These are phyloP conservation scores for Macrocybe gigantea DNA, from an alignment of 768 basidiomycete species.

Conservation along the genomic window DNA sequence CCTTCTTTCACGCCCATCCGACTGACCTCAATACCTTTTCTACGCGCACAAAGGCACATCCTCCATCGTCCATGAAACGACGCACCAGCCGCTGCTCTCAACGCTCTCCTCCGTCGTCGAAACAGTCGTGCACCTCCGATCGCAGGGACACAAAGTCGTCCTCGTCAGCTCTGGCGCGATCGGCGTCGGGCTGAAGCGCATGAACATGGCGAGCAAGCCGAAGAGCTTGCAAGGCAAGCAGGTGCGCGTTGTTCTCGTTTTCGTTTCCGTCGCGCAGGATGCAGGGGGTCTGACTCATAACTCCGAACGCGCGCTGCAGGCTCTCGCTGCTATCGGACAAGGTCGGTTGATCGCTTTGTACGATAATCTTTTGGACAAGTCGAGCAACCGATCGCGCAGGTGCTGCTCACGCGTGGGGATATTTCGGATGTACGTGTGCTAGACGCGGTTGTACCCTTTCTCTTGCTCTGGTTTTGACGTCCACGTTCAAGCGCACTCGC, in stretches of 20 bases:
- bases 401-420: constrained; percentile 90
- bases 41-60: constrained; percentile 64
- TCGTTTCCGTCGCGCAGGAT: background rate
- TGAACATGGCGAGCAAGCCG: constrained; percentile 75
- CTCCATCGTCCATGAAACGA: constrained; percentile 92
- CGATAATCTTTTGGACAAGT: constrained; percentile 96
- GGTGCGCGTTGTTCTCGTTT: constrained; percentile 34
- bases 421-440: constrained; percentile 80
- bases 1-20: background rate
- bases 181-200: constrained; percentile 88
- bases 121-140: constrained; percentile 73
- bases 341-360: constrained; percentile 93
- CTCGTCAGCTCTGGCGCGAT: constrained; percentile 98
- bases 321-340: constrained; percentile 95
- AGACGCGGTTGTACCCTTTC: constrained; percentile 8
- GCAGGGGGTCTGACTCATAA: background rate
- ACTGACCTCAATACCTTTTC: background rate
- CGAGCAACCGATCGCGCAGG: constrained; percentile 93
- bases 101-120: constrained; percentile 91
- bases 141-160: constrained; percentile 87
- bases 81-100: constrained; percentile 87
- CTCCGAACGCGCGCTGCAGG: constrained; percentile 37
- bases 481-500: constrained; percentile 68
- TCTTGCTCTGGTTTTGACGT: constrained; percentile 1
- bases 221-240: constrained; percentile 90